Evolutionary conservation across 2,329 filamentous ascomycete genomes (phyloP), one percentile per base, ranked within the genome.

Genomic region (Fusarium sp.): DNA sequence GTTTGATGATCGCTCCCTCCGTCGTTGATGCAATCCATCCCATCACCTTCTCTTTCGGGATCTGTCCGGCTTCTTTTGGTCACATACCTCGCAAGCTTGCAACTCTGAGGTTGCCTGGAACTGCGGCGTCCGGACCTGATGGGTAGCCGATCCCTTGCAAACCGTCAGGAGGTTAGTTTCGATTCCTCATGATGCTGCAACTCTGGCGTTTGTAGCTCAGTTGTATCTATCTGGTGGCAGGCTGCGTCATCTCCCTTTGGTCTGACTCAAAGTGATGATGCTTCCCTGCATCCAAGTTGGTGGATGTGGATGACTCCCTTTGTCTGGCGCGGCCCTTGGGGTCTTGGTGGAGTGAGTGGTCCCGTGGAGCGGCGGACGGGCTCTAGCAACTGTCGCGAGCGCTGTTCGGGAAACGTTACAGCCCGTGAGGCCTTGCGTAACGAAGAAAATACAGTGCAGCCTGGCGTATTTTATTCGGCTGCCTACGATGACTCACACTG

Each of bases 261-360:
- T 54, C 27, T 54, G 50, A 54, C 50, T 54, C 50, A 60, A 31
- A 61, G 65, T 20, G 52, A 68, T 64, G 64, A 71, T 72, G 45
- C 31, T 72, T 61, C 72, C 72, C 59, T 74, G 72, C 72, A 70
- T 72, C 16, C 20, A 7, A 61, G 3, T 57, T 20, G 35, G 71
- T 73, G 71, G 70, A 62, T 62, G 57, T 73, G 71, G 70, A 62
- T 62, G 57, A 27, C 69, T 72, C 58, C 47, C 67, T 71, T 59
- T 69, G 62, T 70, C 50, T 67, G 69, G 56, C 60, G 68, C 69
- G 72, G 65, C 72, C 69, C 16, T 59, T 45, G 6, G 20, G 40
- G 40, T 66, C 31, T 58, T 38, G 69, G 69, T 72, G 47, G 72
- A 72, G 63, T 66, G 68, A 31, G 63, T 66, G 68, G 27, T 29